Evolutionary conservation across 306 rosid species (phyloP).

Genomic region (Albizia julibrissin): DNA sequence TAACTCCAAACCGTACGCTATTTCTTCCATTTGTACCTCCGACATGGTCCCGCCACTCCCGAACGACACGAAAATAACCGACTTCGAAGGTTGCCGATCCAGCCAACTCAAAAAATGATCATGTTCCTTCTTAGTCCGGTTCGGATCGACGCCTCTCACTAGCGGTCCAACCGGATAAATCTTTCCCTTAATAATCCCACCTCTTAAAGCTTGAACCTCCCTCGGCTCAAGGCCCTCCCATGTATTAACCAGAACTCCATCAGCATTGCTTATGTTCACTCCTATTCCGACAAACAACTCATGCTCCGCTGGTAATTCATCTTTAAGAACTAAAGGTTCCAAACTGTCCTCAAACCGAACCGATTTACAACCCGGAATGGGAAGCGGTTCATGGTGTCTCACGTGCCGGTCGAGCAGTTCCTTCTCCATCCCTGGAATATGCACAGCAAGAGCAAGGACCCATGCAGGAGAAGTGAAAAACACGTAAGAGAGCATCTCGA

Average conservation of each 20-base stretch:
- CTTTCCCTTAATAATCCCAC: neutral
- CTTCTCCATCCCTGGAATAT: neutral
- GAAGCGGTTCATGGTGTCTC: neutral
- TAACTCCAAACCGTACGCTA: neutral
- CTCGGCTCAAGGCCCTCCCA: constrained; percentile 40
- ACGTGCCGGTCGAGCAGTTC: neutral
- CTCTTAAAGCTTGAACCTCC: constrained; percentile 15
- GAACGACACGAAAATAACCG: neutral
- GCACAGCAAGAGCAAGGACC: neutral
- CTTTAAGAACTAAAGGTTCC: constrained; percentile 30
- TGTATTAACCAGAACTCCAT: constrained; percentile 44
- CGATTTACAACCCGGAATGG: neutral
- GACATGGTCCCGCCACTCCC: constrained; percentile 15
- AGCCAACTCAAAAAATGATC: neutral
- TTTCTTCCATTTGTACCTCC: neutral
- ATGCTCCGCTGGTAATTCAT: constrained; percentile 24
- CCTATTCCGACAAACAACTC: neutral
- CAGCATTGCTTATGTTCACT: neutral
- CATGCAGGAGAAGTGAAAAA: neutral
- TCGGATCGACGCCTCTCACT: neutral
- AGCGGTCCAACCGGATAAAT: constrained; percentile 51
- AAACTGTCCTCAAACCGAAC: constrained; percentile 20
- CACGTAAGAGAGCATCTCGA: constrained; percentile 33
- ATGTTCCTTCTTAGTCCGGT: neutral
- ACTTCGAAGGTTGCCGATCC: neutral